phyloP scores from a whole-genome alignment of 192 early-diverging fungal genomes.

The Paraglomus brasilianum region DNA sequence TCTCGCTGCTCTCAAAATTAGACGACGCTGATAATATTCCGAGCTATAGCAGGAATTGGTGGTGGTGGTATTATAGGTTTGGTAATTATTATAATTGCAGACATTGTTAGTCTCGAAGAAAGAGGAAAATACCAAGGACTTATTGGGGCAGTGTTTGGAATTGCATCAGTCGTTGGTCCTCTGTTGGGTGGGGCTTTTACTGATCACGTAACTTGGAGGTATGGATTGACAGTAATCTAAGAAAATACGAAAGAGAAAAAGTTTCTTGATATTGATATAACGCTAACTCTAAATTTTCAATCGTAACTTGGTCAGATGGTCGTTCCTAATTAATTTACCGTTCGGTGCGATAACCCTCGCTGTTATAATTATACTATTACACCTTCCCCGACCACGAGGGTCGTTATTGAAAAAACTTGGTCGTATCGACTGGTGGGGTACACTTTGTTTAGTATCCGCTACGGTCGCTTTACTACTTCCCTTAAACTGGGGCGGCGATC shows the following conservation, averaged over 20 bases:
- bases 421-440: slow-evolving; percentile 65
- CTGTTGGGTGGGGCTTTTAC: slow-evolving; percentile 60
- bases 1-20: too few species aligned
- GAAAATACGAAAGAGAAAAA: not conserved
- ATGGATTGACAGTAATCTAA: slow-evolving; percentile 1
- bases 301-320: slow-evolving; percentile 40
- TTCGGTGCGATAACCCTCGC: slow-evolving; percentile 50
- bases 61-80: slow-evolving; percentile 59
- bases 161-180: slow-evolving; percentile 55
- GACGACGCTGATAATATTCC: slow-evolving; percentile 59
- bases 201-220: slow-evolving; percentile 56
- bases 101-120: slow-evolving; percentile 62
- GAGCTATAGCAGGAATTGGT: slow-evolving; percentile 75
- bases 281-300: not conserved
- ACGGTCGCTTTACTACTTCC: slow-evolving; percentile 64
- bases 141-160: slow-evolving; percentile 52
- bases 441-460: slow-evolving; percentile 49
- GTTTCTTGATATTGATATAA: not conserved
- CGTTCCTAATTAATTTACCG: slow-evolving; percentile 60
- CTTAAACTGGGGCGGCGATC: slow-evolving; percentile 70
- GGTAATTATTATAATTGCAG: slow-evolving; percentile 68
- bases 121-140: slow-evolving; percentile 65
- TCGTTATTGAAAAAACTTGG: slow-evolving; percentile 51
- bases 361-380: slow-evolving; percentile 49
- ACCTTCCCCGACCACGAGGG: slow-evolving; percentile 51